Conservation (phyloP, 495 filamentous ascomycete genomes). For the Cercophora newfieldiana region DNA sequence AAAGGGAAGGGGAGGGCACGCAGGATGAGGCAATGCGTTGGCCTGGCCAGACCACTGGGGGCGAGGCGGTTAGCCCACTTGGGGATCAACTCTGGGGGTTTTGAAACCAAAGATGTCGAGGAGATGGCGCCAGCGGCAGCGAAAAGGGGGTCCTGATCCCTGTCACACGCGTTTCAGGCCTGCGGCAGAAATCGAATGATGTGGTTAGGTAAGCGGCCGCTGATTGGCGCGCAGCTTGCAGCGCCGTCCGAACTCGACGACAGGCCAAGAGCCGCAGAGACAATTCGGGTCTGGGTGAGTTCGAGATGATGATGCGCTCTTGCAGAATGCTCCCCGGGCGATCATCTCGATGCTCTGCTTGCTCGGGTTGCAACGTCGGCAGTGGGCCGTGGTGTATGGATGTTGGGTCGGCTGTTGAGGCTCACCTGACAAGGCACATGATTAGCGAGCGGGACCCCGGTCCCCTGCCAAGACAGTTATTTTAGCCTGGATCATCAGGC, state of each 20-base stretch:
- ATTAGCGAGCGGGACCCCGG: background rate
- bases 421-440: background rate
- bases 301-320: slow-evolving; percentile 5
- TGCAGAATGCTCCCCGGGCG: background rate
- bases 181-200: slow-evolving; percentile 21
- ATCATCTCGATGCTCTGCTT: background rate
- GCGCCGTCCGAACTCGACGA: background rate
- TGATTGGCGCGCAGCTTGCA: background rate
- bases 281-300: background rate
- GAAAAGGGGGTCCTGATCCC: slow-evolving; percentile 8
- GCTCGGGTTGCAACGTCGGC: background rate
- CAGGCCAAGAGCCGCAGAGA: background rate
- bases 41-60: background rate
- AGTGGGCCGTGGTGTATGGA: background rate
- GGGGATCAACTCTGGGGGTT: slow-evolving; percentile 12
- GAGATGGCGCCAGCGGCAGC: background rate
- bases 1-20: slow-evolving; percentile 11
- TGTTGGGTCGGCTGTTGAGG: background rate
- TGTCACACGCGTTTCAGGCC: slow-evolving; percentile 16
- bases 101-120: slow-evolving; percentile 15
- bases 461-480: background rate
- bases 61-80: slow-evolving; percentile 2
- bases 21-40: background rate
- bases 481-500: background rate
- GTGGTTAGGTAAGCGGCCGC: slow-evolving; percentile 1